phyloP scores from a whole-genome alignment of 2,329 filamentous ascomycete genomes.

The Nigrospora sphaerica region DNA sequence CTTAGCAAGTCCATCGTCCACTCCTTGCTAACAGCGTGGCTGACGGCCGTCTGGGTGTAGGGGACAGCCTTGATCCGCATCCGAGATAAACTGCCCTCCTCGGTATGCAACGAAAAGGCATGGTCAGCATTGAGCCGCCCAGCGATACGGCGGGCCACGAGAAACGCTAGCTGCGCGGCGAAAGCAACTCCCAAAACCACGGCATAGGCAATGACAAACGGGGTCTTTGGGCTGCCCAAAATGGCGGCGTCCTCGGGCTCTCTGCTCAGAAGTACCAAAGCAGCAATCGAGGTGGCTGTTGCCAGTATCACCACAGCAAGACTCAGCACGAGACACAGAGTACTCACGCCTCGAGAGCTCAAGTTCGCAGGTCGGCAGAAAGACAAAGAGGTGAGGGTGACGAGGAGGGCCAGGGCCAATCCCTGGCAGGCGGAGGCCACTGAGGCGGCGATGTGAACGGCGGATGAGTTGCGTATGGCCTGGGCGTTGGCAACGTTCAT shows the following conservation, averaged over 20 bases:
- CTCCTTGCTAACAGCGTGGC: conserved; percentile 21
- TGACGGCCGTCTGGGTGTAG: conserved; percentile 38
- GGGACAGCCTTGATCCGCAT: conserved; percentile 44
- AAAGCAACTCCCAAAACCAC: conserved; percentile 38
- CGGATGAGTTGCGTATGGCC: conserved; percentile 19
- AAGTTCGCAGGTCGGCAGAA: conserved; percentile 14
- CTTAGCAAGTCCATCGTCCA: conserved; percentile 28
- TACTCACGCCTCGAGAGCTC: conserved; percentile 15
- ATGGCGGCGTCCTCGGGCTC: conserved; percentile 20
- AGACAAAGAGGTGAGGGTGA: conserved; percentile 23
- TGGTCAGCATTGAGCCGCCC: conserved; percentile 22
- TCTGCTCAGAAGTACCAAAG: conserved; percentile 33
- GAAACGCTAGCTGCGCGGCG: conserved; percentile 39
- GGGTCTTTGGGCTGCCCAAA: conserved; percentile 21
- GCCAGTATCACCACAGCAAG: conserved; percentile 34
- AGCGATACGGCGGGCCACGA: conserved; percentile 35
- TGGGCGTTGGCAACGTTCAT: conserved; percentile 33
- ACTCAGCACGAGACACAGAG: conserved; percentile 24
- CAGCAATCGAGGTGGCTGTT: conserved; percentile 33
- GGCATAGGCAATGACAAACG: conserved; percentile 36
- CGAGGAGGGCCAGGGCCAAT: conserved; percentile 26
- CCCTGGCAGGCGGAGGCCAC: conserved; percentile 30
- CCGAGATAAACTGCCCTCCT: conserved; percentile 22
- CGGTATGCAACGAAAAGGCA: conserved; percentile 20
- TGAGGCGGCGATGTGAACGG: conserved; percentile 27